Base-by-base conservation (phyloP, 2,329 filamentous ascomycete genomes). In the Pseudonectria buxi region DNA sequence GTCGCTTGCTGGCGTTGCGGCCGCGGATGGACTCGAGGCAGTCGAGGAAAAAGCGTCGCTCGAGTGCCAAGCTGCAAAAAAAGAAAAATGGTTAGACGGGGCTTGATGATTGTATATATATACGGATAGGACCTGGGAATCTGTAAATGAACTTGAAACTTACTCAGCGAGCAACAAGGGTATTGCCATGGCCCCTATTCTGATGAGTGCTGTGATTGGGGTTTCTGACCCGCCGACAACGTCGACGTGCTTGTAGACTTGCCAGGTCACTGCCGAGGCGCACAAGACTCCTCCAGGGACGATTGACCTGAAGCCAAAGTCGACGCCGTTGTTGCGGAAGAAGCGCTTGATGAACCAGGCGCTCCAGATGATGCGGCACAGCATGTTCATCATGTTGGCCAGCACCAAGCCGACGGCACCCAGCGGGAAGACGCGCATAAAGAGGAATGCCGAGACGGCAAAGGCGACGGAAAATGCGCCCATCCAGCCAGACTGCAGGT, bases 371-470 rank as follows among this genome's bases (percentile, higher is more conserved):
- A 94, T 94, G 42, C 92, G 77, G 50, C 90, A 77, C 0, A 66
- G 63, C 89, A 98, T 95, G 57, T 95, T 96, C 50, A 95, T 76
- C 30, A 76, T 80, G 57, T 96, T 98, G 33, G 89, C 89, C 46
- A 77, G 73, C 0, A 98, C 87, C 28, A 98, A 66, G 0, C 92
- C 92, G 28, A 72, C 68, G 0, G 88, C 89, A 1, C 88, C 92
- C 42, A 85, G 64, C 7, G 71, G 67, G 15, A 84, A 59, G 9
- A 86, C 62, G n/a, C 71, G 67, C 45, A 98, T 69, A 45, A 87
- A 84, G 6, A 88, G 44, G 51, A 80, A 94, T 1, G 88, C 86
- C 1, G 83, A 78, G 1, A 67, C 64, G 1, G 78, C 85, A 58
- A 95, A 96, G 2, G 76, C 74, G 7, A 73, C 65, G 3, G 87